Base-by-base conservation (phyloP, 208 protist genomes). In the Leishmania aethiopica region DNA sequence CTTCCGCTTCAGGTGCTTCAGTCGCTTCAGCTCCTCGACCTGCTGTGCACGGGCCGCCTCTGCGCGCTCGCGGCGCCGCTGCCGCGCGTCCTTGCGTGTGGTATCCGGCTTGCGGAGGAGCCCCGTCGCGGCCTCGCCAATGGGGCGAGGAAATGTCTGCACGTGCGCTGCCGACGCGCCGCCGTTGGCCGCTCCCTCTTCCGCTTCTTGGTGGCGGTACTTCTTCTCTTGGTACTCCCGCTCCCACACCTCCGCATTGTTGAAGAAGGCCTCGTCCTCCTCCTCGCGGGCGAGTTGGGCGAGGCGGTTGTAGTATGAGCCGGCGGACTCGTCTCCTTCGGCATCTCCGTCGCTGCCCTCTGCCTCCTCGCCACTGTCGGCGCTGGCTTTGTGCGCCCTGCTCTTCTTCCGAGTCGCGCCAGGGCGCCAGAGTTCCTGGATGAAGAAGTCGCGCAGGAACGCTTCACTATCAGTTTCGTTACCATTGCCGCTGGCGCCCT, bases 1-100 rank as follows among this genome's bases (percentile, higher is more conserved):
- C 67, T 93, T 89, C n/a, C 92, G 85, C 82, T 98, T 97, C 42
- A 98, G 80, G 72, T 93, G 90, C 88, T 98, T 98, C 53, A 98
- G 89, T 2, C 96, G 92, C 80, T 97, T 97, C 57, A 98, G 89
- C 75, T 98, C 94, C 72, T 97, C 93, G 35, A 94, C 51, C 82
- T 95, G 91, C 73, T 92, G 92, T 51, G 89, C 78, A 22, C 86
- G 91, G 17, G 89, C 85, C 62, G 92, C 94, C 78, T 91, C 86
- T 32, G 94, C 80, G 7, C 94, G 92, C 80, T 96, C 87, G 60
- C 91, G 82, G n/a, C 92, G 90, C 3, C 96, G 93, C 86, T 93
- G 82, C 0, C 94, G 91, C 13, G 93, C 94, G 62, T 96, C 94
- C 73, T 97, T 97, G 64, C 96, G 89, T 7, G 92, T 78, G 8